Conservation (phyloP, 2,329 filamentous ascomycete genomes). For the Plenodomus lindquistii region DNA sequence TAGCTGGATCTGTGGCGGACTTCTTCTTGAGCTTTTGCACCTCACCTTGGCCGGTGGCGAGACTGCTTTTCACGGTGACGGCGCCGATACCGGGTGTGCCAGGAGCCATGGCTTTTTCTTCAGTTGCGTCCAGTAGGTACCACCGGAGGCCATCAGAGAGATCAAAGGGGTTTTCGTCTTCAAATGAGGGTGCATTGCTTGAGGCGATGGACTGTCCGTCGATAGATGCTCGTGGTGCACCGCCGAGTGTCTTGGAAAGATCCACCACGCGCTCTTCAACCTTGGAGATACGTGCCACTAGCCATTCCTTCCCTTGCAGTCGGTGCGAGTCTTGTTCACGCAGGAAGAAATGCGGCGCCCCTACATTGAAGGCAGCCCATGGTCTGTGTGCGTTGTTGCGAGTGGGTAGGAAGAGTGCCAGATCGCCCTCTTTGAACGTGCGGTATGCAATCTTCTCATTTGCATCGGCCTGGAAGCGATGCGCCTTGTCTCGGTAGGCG, state of each 20-base stretch:
- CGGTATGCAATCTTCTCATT: conserved; percentile 96
- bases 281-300: conserved; percentile 90
- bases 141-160: conserved; percentile 91
- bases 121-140: conserved; percentile 91
- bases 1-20: conserved; percentile 52
- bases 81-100: conserved; percentile 91
- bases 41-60: conserved; percentile 81
- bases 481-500: conserved; percentile 83
- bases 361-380: conserved; percentile 98
- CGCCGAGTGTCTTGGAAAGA: conserved; percentile 75
- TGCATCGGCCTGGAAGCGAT: conserved; percentile 77
- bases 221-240: conserved; percentile 45
- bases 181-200: conserved; percentile 60
- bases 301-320: conserved; percentile 84
- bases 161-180: conserved; percentile 97
- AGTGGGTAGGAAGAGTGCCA: conserved; percentile 92
- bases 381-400: conserved; percentile 91
- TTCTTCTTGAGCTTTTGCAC: conserved; percentile 51
- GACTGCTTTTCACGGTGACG: conserved; percentile 85
- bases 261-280: conserved; percentile 94
- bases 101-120: conserved; percentile 87
- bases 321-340: conserved; percentile 90
- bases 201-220: conserved; percentile 55
- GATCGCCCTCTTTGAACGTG: conserved; percentile 93
- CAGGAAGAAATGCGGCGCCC: conserved; percentile 95